Percentiles rank a stretch among this genome's conserved stretches.
Evolutionary conservation across 441 rosid species (phyloP).

Genomic region (Gossypium gossypioides): DNA sequence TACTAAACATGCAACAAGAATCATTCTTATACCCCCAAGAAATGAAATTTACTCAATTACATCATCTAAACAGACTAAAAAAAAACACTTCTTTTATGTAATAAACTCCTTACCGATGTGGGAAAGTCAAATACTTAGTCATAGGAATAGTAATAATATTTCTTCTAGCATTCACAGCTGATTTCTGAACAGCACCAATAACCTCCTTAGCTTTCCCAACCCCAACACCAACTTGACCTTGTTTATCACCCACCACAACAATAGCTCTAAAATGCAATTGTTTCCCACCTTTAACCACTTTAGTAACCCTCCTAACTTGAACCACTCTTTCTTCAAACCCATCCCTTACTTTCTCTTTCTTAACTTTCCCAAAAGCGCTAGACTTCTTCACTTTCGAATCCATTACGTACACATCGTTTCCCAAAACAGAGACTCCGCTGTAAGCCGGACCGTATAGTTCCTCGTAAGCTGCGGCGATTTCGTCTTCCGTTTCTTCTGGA

Average conservation of each 20-base stretch:
- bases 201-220: slow-evolving; percentile 92
- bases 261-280: slow-evolving; percentile 69
- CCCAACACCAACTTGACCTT: slow-evolving; percentile 76
- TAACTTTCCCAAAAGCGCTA: slow-evolving; percentile 39
- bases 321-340: slow-evolving; percentile 86
- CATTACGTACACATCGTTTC: slow-evolving; percentile 60
- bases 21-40: no score
- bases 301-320: slow-evolving; percentile 72
- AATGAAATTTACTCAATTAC: background rate
- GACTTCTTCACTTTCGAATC: slow-evolving; percentile 49
- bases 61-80: background rate
- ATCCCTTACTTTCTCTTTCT: slow-evolving; percentile 59
- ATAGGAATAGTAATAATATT: slow-evolving; percentile 67
- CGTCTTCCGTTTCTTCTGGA: slow-evolving; percentile 48
- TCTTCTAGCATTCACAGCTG: slow-evolving; percentile 67
- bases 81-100: background rate
- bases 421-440: slow-evolving; percentile 51
- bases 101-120: slow-evolving; percentile 49
- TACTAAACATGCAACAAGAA: no score
- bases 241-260: slow-evolving; percentile 82
- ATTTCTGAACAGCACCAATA: slow-evolving; percentile 69
- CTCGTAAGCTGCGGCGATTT: slow-evolving; percentile 65
- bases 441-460: slow-evolving; percentile 74
- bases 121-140: slow-evolving; percentile 86
- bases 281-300: slow-evolving; percentile 89